phyloP scores from a whole-genome alignment of 1,139 yeast genomes.

The Magnusiomyces fungicola region DNA sequence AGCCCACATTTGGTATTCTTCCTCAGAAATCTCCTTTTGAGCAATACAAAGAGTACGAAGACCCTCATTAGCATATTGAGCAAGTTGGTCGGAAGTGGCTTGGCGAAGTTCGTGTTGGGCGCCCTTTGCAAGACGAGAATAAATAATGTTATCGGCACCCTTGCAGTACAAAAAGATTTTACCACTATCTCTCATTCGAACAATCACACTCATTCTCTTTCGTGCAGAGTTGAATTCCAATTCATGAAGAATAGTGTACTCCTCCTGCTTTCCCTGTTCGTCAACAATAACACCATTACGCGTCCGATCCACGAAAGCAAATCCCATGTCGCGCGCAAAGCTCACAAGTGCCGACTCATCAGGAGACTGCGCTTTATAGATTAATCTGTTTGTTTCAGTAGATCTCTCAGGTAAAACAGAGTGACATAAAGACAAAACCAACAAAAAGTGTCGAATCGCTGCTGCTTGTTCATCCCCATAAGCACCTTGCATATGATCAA shows the following conservation, averaged over 20 bases:
- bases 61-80: conserved; percentile 94
- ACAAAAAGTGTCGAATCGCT: conserved; percentile 72
- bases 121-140: conserved; percentile 50
- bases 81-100: conserved; percentile 76
- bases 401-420: conserved; percentile 76
- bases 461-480: conserved; percentile 50
- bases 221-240: conserved; percentile 87
- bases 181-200: conserved; percentile 49
- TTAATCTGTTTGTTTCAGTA: conserved; percentile 50
- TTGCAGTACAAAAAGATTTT: conserved; percentile 61
- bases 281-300: conserved; percentile 63
- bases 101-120: conserved; percentile 53
- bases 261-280: conserved; percentile 64
- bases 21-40: conserved; percentile 59
- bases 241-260: conserved; percentile 67
- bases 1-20: conserved; percentile 62
- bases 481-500: conserved; percentile 45
- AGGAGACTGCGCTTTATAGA: conserved; percentile 92
- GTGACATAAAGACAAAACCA: conserved; percentile 84
- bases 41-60: conserved; percentile 91
- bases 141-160: conserved; percentile 93
- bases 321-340: conserved; percentile 90
- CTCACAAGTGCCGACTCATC: conserved; percentile 95
- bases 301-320: conserved; percentile 67
- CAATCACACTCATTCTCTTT: conserved; percentile 93